phyloP scores from a whole-genome alignment of 352 stramenopile genomes.

The Pythium utonaiense region DNA sequence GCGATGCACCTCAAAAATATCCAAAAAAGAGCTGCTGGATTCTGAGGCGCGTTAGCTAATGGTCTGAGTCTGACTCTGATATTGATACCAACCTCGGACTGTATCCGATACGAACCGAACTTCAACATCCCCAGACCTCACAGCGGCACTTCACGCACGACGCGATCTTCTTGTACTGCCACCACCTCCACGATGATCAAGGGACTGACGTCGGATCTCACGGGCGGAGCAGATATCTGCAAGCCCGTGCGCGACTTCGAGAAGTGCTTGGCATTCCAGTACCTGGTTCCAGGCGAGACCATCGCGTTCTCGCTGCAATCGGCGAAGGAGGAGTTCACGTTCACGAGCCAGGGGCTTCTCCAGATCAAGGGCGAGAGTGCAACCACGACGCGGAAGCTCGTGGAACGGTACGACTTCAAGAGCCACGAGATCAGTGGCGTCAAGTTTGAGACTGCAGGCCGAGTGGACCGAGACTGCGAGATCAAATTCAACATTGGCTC shows the following conservation, averaged over 20 bases:
- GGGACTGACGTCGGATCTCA: slow-evolving; percentile 18
- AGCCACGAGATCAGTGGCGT: slow-evolving; percentile 10
- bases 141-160: neutral
- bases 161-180: too few relatives aligned
- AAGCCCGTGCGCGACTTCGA: slow-evolving; percentile 20
- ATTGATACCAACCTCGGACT: too few relatives aligned
- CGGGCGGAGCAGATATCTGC: slow-evolving; percentile 22
- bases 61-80: too few relatives aligned
- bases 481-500: slow-evolving; percentile 20
- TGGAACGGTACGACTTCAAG: slow-evolving; percentile 24
- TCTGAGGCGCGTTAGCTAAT: neutral
- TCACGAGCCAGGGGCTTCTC: slow-evolving; percentile 22
- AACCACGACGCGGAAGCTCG: slow-evolving; percentile 25
- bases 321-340: slow-evolving; percentile 22
- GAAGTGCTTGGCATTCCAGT: slow-evolving; percentile 15
- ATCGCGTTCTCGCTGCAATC: slow-evolving; percentile 24
- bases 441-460: slow-evolving; percentile 21
- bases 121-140: neutral
- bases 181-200: slow-evolving; percentile 15
- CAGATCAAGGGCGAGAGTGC: slow-evolving; percentile 12
- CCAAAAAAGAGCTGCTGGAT: neutral
- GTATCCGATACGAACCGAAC: neutral
- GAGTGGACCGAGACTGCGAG: slow-evolving; percentile 25
- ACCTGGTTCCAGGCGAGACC: slow-evolving; percentile 14
- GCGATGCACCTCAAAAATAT: neutral